Evolutionary conservation across 164 flowering plant species (phyloP), one percentile per base, ranked within the genome.

Genomic region (Umbellularia californica): DNA sequence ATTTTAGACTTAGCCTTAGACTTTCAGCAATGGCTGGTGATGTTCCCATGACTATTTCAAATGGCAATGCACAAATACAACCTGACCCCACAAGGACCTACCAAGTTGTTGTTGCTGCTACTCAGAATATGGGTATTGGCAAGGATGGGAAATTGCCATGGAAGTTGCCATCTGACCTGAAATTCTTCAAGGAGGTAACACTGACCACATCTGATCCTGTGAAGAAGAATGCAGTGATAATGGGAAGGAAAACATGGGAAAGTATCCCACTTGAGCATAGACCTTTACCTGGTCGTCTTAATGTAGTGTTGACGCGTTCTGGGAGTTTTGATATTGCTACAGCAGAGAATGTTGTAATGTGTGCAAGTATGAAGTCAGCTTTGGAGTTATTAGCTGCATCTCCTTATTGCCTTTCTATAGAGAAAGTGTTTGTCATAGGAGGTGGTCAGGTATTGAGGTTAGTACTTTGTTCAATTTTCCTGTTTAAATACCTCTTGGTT

Each of bases 221-320:
- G 65, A 95, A 92, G 73, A 95, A 81, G 82, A 95, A 95, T 87
- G 98, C 99, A 12, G 90, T 95, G 25, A 77, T 95, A 73, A 95
- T 93, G 99, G 99, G 99, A 41, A 88, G 99, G 50, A 95, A 93
- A 81, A 92, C 99, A 19, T 95, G 98, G 99, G 99, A 95, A 80
- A 90, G 97, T 75, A 88, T 95, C 72, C 99, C 97, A 20, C 75
- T 68, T 28, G 81, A 85, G 82, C 71, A 86, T 79, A 84, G 94
- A 13, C 99, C 99, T 75, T 83, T 95, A 52, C 89, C 92, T 77
- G 95, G 98, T 67, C 90, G 99, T 14, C 90, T 95, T 33, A 95
- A 91, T 88, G 97, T 95, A 70, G 92, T 95, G 73, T 80, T 95
- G 58, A 93, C 98, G 62, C 97, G 93, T 28, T 92, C 97, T 28